These are phyloP conservation scores for Botrytis squamosa DNA, from an alignment of 2,329 filamentous ascomycete species.

Conservation along the genomic window DNA sequence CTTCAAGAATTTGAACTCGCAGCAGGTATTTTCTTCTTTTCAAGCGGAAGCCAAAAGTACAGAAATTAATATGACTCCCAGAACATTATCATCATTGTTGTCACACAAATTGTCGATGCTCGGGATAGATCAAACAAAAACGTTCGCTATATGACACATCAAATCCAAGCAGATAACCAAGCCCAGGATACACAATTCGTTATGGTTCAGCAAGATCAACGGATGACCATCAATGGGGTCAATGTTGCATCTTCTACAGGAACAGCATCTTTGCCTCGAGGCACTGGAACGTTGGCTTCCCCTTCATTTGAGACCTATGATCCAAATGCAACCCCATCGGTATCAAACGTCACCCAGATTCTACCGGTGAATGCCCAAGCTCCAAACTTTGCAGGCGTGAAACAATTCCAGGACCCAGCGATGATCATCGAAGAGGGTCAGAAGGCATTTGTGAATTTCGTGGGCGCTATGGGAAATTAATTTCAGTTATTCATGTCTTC, in stretches of 20 bases:
- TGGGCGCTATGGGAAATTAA: not conserved
- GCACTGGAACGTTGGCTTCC: not conserved
- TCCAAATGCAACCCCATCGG: conserved; percentile 19
- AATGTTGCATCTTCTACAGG: not conserved
- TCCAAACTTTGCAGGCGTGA: conserved; percentile 26
- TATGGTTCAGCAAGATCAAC: conserved; percentile 28
- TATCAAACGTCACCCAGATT: conserved; percentile 25
- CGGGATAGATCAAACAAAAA: conserved; percentile 28
- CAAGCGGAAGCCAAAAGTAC: not conserved
- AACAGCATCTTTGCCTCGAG: conserved; percentile 12
- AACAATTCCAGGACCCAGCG: conserved; percentile 29
- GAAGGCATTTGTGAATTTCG: conserved; percentile 26
- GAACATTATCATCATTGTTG: conserved; percentile 37
- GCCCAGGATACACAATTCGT: conserved; percentile 24
- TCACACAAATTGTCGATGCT: conserved; percentile 34
- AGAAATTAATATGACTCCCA: conserved; percentile 26
- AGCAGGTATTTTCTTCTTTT: conserved; percentile 30
- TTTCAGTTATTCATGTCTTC: not conserved
- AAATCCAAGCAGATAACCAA: conserved; percentile 32
- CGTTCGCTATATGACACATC: conserved; percentile 33
- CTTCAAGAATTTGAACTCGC: conserved; percentile 32
- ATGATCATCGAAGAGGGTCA: conserved; percentile 33
- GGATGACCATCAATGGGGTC: conserved; percentile 23
- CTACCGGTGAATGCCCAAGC: conserved; percentile 26
- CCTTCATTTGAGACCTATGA: conserved; percentile 18